These are phyloP conservation scores for Aspergillus tubingensis DNA, from an alignment of 2,329 filamentous ascomycete genomes.

Conservation along the genomic window DNA sequence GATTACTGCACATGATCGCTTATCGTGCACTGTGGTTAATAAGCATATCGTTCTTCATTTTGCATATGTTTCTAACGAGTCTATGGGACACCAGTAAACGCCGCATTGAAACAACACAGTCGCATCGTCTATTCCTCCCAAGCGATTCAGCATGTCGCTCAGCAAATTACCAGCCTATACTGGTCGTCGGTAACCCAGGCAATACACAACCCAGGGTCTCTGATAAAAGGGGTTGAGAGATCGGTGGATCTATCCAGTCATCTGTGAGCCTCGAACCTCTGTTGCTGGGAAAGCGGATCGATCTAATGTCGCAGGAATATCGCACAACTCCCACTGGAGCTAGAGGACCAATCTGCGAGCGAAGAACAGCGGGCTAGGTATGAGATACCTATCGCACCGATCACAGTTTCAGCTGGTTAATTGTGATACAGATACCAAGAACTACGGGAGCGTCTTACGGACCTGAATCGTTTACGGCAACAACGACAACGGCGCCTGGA, in stretches of 20 bases:
- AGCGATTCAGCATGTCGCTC: conserved; percentile 57
- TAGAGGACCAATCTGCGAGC: conserved; percentile 33
- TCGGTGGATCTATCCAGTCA: conserved; percentile 43
- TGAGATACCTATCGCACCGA: conserved; percentile 16
- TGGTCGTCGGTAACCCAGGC: conserved; percentile 52
- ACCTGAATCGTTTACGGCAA: conserved; percentile 49
- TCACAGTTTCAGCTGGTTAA: conserved; percentile 28
- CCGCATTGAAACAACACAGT: conserved; percentile 54
- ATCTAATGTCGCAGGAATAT: conserved; percentile 36
- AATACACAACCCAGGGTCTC: conserved; percentile 24
- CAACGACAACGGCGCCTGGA: conserved; percentile 49
- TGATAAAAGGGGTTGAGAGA: conserved; percentile 37
- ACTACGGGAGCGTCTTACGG: conserved; percentile 47
- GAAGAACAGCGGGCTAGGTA: conserved; percentile 39
- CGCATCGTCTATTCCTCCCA: conserved; percentile 56
- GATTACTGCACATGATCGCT: neutral
- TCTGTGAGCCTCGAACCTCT: conserved; percentile 28
- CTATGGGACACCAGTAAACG: conserved; percentile 46
- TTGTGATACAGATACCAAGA: conserved; percentile 41
- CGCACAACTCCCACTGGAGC: conserved; percentile 38
- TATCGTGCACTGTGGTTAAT: neutral
- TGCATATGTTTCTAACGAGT: neutral
- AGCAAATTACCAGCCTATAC: conserved; percentile 58
- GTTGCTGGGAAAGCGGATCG: neutral
- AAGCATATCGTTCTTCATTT: neutral